Evolutionary conservation across 148 eudicot species (phyloP), one percentile per base, ranked within the genome.

Genomic region (Heliosperma pusillum): DNA sequence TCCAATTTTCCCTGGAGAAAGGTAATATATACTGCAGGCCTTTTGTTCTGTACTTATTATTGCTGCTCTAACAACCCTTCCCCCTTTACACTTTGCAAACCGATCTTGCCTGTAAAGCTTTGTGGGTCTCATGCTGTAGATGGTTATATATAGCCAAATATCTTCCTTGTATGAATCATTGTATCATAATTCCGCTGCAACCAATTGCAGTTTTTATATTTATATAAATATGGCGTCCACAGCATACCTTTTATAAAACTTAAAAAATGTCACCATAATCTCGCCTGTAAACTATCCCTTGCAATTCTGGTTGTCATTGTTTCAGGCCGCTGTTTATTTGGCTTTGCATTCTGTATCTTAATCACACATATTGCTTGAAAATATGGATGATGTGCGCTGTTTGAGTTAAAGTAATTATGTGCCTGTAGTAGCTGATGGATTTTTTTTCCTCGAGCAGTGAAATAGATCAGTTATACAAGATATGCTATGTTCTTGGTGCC

Each of bases 1-100:
- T 79, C 99, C 97, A 52, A 78, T 95, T 50, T 95, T 95, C 74
- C 97, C 99, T 13, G 99, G 99, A 45, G 92, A 87, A 85, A 92
- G 99, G 99, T 94, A 76, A 82, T 74, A 42, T 42, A 30, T 78
- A 19, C 25, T 45, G 56, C 70, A 21, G 30, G 29, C 52, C 44
- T 25, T 36, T 12, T 72, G 36, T 26, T 63, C 15, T 20, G n/a
- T 72, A 24, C 6, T 69, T 69, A 10, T 20, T 24, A 45, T 69
- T 69, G 47, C 71, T 20, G n/a, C 22, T 12, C n/a, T n/a, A 44
- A 69, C 21, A 12, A 21, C 29, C 15, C 53, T 10, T 21, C 52
- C 53, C 53, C 12, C 50, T 67, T n/a, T 33, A 8, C 25, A 64
- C 69, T 65, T 17, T 2, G 47, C 47, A 33, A 65, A 65, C n/a